Base-by-base conservation (phyloP, 2,329 filamentous ascomycete genomes). In the Penicillium sp. region DNA sequence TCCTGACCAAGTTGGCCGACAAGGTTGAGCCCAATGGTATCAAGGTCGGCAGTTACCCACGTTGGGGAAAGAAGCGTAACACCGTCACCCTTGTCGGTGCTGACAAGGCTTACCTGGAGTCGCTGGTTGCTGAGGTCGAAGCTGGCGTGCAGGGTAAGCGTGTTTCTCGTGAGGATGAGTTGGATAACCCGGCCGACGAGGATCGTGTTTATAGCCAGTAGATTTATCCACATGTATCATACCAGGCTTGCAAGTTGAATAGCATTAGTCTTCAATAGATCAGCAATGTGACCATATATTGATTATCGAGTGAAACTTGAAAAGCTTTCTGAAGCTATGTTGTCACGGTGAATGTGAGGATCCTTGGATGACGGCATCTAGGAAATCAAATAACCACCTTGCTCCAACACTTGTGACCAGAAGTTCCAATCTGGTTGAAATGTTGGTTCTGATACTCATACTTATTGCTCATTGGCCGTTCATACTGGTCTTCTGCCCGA, bases 11-110 rank as follows among this genome's bases (percentile, higher is more conserved):
- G 61, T 77, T 97, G 58, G 90, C 92, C 4, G 82, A 79, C 24
- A 85, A 85, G 71, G 89, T 92, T 19, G 88, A 86, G 70, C 78
- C 85, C 1, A 86, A 83, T 67, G 92, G 91, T 3, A 83, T 97
- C 67, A 97, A 97, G 77, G 91, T 97, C 14, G 94, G 94, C 43
- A 96, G 91, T 74, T 97, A 99, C 75, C 94, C 94, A 31, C 81
- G 91, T 51, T 97, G 92, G 92, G 91, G 89, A 5, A 93, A 91
- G 80, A 85, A 86, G 67, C 82, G 82, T 59, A 97, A 97, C 74
- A 94, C 92, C 0, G 91, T 97, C 44, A 97, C 93, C 10, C 79
- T 99, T 49, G 92, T 97, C 14, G 86, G 81, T 14, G 86, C 85
- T 61, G 89, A 97, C 69, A 79, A 83, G 62, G 87, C 83, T 21